Conservation (phyloP, 1,284 basidiomycete species). For the Trichosporon asahii region DNA sequence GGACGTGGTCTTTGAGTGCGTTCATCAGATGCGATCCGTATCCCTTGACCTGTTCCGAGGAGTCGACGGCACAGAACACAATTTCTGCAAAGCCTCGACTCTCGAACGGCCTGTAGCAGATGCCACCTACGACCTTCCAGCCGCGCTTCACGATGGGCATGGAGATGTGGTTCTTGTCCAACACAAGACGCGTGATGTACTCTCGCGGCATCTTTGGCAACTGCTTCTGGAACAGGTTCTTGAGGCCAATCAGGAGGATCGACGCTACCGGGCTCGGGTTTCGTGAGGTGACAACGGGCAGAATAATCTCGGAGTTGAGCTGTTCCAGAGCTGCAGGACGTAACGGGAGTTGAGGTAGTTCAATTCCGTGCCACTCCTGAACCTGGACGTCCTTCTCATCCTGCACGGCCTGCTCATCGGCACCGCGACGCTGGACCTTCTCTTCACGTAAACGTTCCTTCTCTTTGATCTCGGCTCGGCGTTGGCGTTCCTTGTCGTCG, state of each 20-base stretch:
- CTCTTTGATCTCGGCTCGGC: constrained; percentile 54
- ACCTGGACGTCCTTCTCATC: constrained; percentile 30
- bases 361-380: constrained; percentile 47
- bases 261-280: constrained; percentile 71
- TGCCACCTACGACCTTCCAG: constrained; percentile 94
- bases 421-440: constrained; percentile 67
- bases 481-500: constrained; percentile 52
- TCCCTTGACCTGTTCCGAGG: constrained; percentile 96
- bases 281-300: constrained; percentile 76
- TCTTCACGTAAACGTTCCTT: constrained; percentile 68
- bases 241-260: constrained; percentile 87
- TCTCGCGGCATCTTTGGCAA: constrained; percentile 98
- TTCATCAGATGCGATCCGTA: constrained; percentile 99
- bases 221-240: constrained; percentile 96
- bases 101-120: constrained; percentile 94
- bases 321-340: constrained; percentile 78
- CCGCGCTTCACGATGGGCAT: constrained; percentile 95
- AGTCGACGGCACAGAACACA: constrained; percentile 97
- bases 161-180: constrained; percentile 84
- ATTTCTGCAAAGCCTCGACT: constrained; percentile 96
- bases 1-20: constrained; percentile 92
- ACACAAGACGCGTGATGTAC: constrained; percentile 94
- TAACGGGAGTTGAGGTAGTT: constrained; percentile 47
- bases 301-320: constrained; percentile 75
- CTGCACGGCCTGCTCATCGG: constrained; percentile 19